phyloP scores from a whole-genome alignment of 2,329 filamentous ascomycete species.

The Lachnellula subtilissima region DNA sequence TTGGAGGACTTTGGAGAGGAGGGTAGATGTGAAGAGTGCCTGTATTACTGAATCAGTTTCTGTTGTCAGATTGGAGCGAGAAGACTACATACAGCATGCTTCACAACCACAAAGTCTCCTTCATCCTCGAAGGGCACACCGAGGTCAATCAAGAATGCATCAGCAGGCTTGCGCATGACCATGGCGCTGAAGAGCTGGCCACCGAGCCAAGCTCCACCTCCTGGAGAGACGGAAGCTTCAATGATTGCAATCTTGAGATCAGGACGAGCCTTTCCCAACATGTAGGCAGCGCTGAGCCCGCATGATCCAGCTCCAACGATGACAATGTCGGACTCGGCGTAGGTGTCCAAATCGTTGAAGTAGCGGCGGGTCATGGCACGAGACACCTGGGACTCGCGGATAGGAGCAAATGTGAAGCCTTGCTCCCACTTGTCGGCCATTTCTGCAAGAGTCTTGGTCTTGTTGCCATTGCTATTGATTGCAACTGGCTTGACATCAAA shows the following conservation, averaged over 20 bases:
- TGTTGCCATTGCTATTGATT: slow-evolving; percentile 40
- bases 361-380: slow-evolving; percentile 92
- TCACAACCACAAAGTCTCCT: slow-evolving; percentile 83
- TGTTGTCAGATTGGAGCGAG: neutral
- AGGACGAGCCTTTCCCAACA: slow-evolving; percentile 75
- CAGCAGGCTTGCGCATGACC: slow-evolving; percentile 90
- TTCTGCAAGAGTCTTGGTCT: slow-evolving; percentile 46
- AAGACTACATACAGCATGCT: slow-evolving; percentile 60
- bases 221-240: slow-evolving; percentile 81
- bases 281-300: slow-evolving; percentile 79
- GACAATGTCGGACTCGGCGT: slow-evolving; percentile 90
- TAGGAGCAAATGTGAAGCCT: slow-evolving; percentile 73
- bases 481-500: slow-evolving; percentile 44
- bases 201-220: slow-evolving; percentile 87
- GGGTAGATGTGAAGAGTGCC: slow-evolving; percentile 83
- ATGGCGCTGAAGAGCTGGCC: slow-evolving; percentile 93
- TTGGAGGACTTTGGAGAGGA: slow-evolving; percentile 74
- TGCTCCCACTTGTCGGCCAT: slow-evolving; percentile 72
- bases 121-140: slow-evolving; percentile 86
- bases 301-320: slow-evolving; percentile 89
- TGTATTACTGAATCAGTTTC: neutral
- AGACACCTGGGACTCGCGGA: slow-evolving; percentile 87
- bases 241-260: slow-evolving; percentile 90
- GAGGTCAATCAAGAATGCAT: slow-evolving; percentile 75
- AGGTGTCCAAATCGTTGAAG: slow-evolving; percentile 82